Conservation (phyloP, 2,329 filamentous ascomycete species). For the Elsinoe fawcettii region DNA sequence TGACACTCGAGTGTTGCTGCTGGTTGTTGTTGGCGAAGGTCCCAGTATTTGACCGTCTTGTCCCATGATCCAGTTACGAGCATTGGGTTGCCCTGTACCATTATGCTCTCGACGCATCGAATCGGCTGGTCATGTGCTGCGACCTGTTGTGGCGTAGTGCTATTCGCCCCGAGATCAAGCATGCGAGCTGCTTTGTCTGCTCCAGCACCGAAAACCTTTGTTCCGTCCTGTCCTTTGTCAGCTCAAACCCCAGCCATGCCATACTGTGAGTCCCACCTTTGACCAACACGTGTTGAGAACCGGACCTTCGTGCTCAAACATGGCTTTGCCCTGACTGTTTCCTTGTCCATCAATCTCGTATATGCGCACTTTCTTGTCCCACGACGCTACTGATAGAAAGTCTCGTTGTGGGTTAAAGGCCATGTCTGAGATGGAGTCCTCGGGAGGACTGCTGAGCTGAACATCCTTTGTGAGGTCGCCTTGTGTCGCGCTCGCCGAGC, state of each 20-base stretch:
- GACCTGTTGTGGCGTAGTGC: constrained; percentile 52
- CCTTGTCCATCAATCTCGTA: constrained; percentile 80
- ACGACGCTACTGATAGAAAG: constrained; percentile 82
- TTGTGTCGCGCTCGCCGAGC: constrained; percentile 60
- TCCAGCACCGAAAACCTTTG: constrained; percentile 76
- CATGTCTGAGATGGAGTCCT: constrained; percentile 84
- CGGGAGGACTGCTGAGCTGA: constrained; percentile 65
- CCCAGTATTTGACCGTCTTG: constrained; percentile 87
- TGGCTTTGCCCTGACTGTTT: constrained; percentile 73
- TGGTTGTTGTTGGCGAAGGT: constrained; percentile 59
- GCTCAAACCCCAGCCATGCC: constrained; percentile 7
- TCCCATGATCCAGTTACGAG: constrained; percentile 91
- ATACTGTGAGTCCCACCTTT: constrained; percentile 54
- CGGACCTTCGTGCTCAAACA: constrained; percentile 78
- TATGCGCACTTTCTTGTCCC: constrained; percentile 97
- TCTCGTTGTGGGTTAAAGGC: constrained; percentile 70
- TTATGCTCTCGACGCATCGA: constrained; percentile 60
- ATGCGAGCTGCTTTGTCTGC: constrained; percentile 87
- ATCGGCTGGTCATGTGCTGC: constrained; percentile 81
- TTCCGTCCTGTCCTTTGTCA: constrained; percentile 61
- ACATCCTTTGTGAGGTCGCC: constrained; percentile 91
- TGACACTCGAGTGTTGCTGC: constrained; percentile 60
- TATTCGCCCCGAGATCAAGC: constrained; percentile 64
- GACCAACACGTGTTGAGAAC: constrained; percentile 83
- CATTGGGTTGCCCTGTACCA: constrained; percentile 60